Conservation (phyloP, 164 flowering plant species). For the Vitis rotundifolia region DNA sequence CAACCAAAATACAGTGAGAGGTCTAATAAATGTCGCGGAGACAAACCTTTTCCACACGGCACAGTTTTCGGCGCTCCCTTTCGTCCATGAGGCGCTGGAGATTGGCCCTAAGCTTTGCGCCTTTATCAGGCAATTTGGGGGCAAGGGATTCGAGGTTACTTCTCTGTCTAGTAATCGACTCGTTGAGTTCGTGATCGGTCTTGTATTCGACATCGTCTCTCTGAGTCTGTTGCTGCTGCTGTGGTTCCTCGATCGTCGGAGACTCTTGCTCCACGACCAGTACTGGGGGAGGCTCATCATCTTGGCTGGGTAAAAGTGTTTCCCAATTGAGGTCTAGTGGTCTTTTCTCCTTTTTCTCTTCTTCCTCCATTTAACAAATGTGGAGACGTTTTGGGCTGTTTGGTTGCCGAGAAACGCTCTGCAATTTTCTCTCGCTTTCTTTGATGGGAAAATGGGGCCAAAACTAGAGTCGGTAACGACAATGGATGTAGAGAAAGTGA, state of each 20-base stretch:
- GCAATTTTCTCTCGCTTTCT: not conserved
- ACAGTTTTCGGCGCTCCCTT: conserved; percentile 27
- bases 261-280: conserved; percentile 14
- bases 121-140: conserved; percentile 39
- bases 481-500: too few species aligned
- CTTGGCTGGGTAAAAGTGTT: conserved; percentile 13
- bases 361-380: conserved; percentile 14
- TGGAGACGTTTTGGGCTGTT: not conserved
- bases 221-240: not conserved
- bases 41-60: conserved; percentile 15
- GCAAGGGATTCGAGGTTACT: rapidly evolving
- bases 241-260: not conserved
- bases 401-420: not conserved
- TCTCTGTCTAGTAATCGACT: conserved; percentile 13
- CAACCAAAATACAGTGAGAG: not conserved
- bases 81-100: conserved; percentile 33
- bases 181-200: conserved; percentile 28
- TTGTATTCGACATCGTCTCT: conserved; percentile 8
- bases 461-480: too few species aligned
- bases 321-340: conserved; percentile 28
- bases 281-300: conserved; percentile 19
- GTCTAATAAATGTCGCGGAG: not conserved
- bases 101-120: conserved; percentile 28
- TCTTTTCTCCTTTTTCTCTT: conserved; percentile 3
- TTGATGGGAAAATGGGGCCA: not conserved